These are phyloP conservation scores for Brettanomyces naardenensis DNA, from an alignment of 805 yeast genomes.

Conservation along the genomic window DNA sequence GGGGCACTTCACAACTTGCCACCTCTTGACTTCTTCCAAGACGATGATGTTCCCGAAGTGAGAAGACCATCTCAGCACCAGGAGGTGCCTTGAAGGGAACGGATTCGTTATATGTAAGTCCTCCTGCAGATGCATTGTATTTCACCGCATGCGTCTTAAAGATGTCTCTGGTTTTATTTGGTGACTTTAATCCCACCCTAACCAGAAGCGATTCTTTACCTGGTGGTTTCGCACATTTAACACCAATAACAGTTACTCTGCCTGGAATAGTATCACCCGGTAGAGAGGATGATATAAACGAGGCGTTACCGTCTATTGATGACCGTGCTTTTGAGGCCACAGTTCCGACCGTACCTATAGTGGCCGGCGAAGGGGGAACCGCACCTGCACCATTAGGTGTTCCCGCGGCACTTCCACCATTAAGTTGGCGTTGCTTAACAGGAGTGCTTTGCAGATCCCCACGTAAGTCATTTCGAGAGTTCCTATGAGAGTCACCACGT, in stretches of 20 bases:
- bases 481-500: no score
- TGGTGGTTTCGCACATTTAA: conserved; percentile 11
- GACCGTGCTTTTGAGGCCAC: conserved; percentile 20
- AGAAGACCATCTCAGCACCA: conserved; percentile 51
- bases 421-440: neutral
- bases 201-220: conserved; percentile 26
- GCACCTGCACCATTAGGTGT: neutral
- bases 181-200: conserved; percentile 37
- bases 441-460: conserved; percentile 11
- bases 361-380: conserved; percentile 9
- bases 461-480: no score
- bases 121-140: conserved; percentile 32
- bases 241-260: conserved; percentile 39
- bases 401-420: neutral
- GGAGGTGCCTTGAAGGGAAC: conserved; percentile 59
- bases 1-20: conserved; percentile 47
- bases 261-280: conserved; percentile 43
- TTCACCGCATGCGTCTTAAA: conserved; percentile 58
- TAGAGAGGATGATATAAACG: conserved; percentile 29
- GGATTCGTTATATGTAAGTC: conserved; percentile 52
- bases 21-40: conserved; percentile 64
- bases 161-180: conserved; percentile 43
- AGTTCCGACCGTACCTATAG: neutral
- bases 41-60: conserved; percentile 58
- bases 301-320: conserved; percentile 12